Evolutionary conservation across 2,329 filamentous ascomycete genomes (phyloP), one percentile per base, ranked within the genome.

Genomic region (Talaromyces pinophilus): DNA sequence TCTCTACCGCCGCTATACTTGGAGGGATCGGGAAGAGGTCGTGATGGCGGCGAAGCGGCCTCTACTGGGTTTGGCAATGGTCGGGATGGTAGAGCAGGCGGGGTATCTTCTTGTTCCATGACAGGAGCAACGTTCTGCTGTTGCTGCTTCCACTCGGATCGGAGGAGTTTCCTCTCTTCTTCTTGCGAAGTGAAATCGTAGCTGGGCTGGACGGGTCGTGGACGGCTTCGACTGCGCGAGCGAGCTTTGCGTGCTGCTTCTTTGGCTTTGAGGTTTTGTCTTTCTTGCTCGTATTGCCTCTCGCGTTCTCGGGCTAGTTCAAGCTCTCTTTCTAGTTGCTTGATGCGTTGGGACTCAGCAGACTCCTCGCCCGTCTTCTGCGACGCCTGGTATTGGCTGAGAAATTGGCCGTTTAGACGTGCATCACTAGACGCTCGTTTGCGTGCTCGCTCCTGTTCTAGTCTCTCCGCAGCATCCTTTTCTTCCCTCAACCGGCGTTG

Each of bases 361-460:
- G 81, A 82, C 67, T 79, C 74, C 79, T 69, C 73, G 74, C 74
- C 67, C 79, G 75, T 71, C 72, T 71, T 77, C 74, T 91, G 88
- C 70, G 92, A 89, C 22, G 89, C 88, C 76, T 92, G 90, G 75
- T 97, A 96, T 75, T 97, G 91, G 74, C 91, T 94, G 61, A 96
- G 84, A 72, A 90, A 93, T 74, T 97, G 93, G 2, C 93, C 93
- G 67, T 89, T 90, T 25, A 97, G 82, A 68, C 89, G 87, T 44
- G 85, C 83, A 71, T 93, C 89, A 72, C 86, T 89, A 68, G 81
- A 82, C 28, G 82, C 83, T 68, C 87, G 84, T 65, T 86, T 83
- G 67, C 86, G 83, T 71, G 84, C 83, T 59, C 90, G 86, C 73
- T 94, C 90, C 67, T 89, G 83, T 59, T 87, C 86, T 38, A 93